Percentiles rank a stretch among this genome's conserved stretches.
These are phyloP conservation scores for Globisporangium rhizosaccharum DNA, from an alignment of 352 stramenopile genomes.

Conservation along the genomic window DNA sequence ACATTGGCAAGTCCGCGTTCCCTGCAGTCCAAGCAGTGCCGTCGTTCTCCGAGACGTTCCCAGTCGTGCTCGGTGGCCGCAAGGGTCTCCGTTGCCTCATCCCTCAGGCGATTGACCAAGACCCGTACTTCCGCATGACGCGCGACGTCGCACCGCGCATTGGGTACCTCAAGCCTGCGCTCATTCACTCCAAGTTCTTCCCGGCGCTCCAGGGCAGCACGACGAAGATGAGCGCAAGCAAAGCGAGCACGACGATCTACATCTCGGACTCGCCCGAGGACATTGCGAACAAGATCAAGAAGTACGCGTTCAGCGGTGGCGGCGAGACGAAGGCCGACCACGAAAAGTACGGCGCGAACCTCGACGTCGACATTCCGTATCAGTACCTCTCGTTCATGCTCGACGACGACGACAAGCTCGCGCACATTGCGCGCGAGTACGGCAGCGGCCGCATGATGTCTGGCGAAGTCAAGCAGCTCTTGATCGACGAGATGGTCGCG, in stretches of 20 bases:
- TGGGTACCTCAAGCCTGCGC: slow-evolving; percentile 93
- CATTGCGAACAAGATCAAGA: slow-evolving; percentile 92
- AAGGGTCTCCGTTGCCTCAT: slow-evolving; percentile 97
- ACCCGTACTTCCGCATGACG: slow-evolving; percentile 98
- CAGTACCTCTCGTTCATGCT: slow-evolving; percentile 99
- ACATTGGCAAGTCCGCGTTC: slow-evolving; percentile 99
- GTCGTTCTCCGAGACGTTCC: slow-evolving; percentile 98
- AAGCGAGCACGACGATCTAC: slow-evolving; percentile 97
- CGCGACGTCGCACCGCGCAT: slow-evolving; percentile 98
- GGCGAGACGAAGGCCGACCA: slow-evolving; percentile 98
- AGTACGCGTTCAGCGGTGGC: slow-evolving; percentile 90
- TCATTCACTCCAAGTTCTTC: slow-evolving; percentile 99
- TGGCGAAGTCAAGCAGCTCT: slow-evolving; percentile 96
- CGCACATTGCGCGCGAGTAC: slow-evolving; percentile 94
- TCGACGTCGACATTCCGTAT: slow-evolving; percentile 98
- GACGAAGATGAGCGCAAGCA: slow-evolving; percentile 99
- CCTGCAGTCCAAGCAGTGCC: slow-evolving; percentile 97
- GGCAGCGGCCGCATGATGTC: slow-evolving; percentile 94
- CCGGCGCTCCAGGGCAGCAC: slow-evolving; percentile 94
- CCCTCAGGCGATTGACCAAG: slow-evolving; percentile 99
- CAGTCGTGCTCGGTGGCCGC: slow-evolving; percentile 77
- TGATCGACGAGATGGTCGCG: slow-evolving; percentile 92
- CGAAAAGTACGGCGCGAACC: slow-evolving; percentile 96
- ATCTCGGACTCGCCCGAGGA: slow-evolving; percentile 97
- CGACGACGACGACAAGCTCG: slow-evolving; percentile 97